phyloP scores from a whole-genome alignment of 257 asterid species.

The Coffea eugenioides region DNA sequence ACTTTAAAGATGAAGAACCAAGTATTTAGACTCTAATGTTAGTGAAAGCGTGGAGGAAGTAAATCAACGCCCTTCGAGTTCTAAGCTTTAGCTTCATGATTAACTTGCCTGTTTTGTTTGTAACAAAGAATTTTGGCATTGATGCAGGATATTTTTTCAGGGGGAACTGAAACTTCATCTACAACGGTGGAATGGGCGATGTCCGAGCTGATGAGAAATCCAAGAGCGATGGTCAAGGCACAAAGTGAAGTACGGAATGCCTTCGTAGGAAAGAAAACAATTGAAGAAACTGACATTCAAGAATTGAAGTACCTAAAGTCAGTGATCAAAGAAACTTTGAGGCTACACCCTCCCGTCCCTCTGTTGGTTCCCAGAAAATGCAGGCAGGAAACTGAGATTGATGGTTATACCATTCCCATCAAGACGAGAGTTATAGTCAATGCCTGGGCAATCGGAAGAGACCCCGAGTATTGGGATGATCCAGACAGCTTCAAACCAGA shows the following conservation, averaged over 20 bases:
- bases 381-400: slow-evolving; percentile 9
- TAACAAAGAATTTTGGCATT: neutral
- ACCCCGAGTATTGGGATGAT: slow-evolving; percentile 6
- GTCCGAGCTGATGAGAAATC: slow-evolving; percentile 28
- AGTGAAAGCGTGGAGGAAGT: too few species aligned
- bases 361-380: slow-evolving; percentile 21
- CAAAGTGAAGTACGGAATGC: slow-evolving; percentile 23
- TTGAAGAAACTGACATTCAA: slow-evolving; percentile 17
- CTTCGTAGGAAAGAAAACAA: slow-evolving; percentile 9
- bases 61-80: too few species aligned
- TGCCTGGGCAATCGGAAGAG: slow-evolving; percentile 6
- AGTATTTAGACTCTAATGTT: too few species aligned
- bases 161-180: slow-evolving; percentile 27
- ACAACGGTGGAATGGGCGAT: slow-evolving; percentile 22
- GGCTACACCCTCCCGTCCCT: slow-evolving; percentile 28
- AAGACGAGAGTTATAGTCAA: slow-evolving; percentile 27
- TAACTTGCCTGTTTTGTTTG: too few species aligned
- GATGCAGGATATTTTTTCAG: slow-evolving; percentile 23
- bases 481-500: slow-evolving; percentile 18
- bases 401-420: slow-evolving; percentile 22
- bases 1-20: too few species aligned
- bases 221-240: slow-evolving; percentile 23
- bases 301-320: neutral
- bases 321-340: slow-evolving; percentile 32
- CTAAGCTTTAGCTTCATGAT: too few species aligned